Base-by-base conservation (phyloP, 192 early-diverging fungal species). In the Linnemannia hyalina region DNA sequence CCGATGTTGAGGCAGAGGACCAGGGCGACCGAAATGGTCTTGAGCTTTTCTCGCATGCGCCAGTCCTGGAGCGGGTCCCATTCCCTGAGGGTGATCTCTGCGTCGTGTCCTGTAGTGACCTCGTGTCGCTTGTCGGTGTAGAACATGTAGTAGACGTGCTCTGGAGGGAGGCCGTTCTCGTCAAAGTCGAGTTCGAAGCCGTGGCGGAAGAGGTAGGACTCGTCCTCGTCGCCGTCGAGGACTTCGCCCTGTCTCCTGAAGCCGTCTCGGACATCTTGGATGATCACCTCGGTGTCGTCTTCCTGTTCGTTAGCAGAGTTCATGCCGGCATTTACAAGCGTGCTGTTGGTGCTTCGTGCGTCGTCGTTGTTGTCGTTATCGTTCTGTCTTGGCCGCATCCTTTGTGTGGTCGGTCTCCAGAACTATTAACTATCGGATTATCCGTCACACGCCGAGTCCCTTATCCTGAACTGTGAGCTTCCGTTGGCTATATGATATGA, bases 1-100 rank as follows among this genome's bases (percentile, higher is more conserved):
- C 97, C 98, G 76, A 99, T 95, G 87, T 98, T 98, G 60, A 99
- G 90, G 83, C 98, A 99, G 73, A 98, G 91, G 2, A 96, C 96
- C 16, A 99, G 89, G 9, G 96, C 90, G 3, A 96, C 97, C 8
- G 94, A 96, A 20, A 96, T 93, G 40, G 97, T 99, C 81, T 97
- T 98, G 71, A 91, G 86, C 63, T 91, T 88, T 74, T 93, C 92
- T 55, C 89, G 82, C 81, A 93, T 84, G 41, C 91, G 83, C 92
- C 92, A 93, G 77, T 93, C 92, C 75, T 90, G 88, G 13, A 90
- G 79, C 16, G 82, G 57, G 26, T 76, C 73, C 83, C 85, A 88
- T 57, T 87, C 74, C 41, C 77, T 38, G 69, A 86, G 79, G 0
- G 84, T 70, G 52, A 86, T 80, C 68, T 86, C 84, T 20, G 84